These are phyloP conservation scores for Alectoria sarmentosa DNA, from an alignment of 495 filamentous ascomycete species.

Conservation along the genomic window DNA sequence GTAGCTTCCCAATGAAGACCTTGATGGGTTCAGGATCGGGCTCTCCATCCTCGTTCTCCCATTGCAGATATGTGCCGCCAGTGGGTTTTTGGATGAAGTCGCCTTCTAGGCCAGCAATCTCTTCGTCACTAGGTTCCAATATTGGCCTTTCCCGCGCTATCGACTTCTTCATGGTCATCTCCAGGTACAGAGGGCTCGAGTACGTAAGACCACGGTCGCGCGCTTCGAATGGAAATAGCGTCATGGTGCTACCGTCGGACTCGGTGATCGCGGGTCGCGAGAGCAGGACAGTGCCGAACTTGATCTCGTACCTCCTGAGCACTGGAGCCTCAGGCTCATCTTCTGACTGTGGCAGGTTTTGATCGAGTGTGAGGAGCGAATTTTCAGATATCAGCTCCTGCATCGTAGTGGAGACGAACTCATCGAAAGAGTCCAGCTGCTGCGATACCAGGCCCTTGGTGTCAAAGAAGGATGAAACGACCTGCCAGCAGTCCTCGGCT, in stretches of 20 bases:
- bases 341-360: slow-evolving; percentile 63
- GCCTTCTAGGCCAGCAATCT: slow-evolving; percentile 40
- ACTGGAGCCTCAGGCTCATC: slow-evolving; percentile 67
- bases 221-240: slow-evolving; percentile 84
- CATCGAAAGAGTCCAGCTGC: slow-evolving; percentile 96
- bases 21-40: slow-evolving; percentile 57
- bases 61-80: slow-evolving; percentile 42
- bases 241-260: slow-evolving; percentile 75
- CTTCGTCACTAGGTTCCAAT: slow-evolving; percentile 39
- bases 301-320: slow-evolving; percentile 84
- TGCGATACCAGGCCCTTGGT: slow-evolving; percentile 92
- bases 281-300: slow-evolving; percentile 79
- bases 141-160: slow-evolving; percentile 71
- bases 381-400: slow-evolving; percentile 89
- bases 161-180: slow-evolving; percentile 70
- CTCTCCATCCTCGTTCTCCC: slow-evolving; percentile 48
- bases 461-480: slow-evolving; percentile 95
- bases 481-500: slow-evolving; percentile 94
- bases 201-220: slow-evolving; percentile 94
- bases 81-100: slow-evolving; percentile 37
- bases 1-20: slow-evolving; percentile 87
- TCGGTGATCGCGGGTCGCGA: slow-evolving; percentile 84
- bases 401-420: slow-evolving; percentile 88
- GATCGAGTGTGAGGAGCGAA: slow-evolving; percentile 78
- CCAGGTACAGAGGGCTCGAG: slow-evolving; percentile 78